phyloP scores from a whole-genome alignment of 176 grass and related monocot species.

The Oryza glaberrima region DNA sequence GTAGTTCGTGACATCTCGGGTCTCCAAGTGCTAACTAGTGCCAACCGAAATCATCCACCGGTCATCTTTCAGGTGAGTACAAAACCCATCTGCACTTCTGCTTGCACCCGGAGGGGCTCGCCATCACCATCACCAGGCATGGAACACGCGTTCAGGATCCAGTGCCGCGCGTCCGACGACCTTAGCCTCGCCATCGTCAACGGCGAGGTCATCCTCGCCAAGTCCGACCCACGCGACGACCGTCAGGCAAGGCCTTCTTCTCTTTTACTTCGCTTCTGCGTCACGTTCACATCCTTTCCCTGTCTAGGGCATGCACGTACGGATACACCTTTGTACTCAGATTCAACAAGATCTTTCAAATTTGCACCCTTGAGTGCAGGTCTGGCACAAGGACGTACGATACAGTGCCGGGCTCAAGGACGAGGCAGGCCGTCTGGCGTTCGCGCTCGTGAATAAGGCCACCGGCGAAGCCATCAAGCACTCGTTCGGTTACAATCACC shows the following conservation, averaged over 20 bases:
- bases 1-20: no score
- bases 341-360: no score
- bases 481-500: background rate
- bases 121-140: background rate
- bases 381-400: conserved; percentile 54
- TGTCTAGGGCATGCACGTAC: background rate
- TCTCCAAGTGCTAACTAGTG: no score
- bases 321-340: background rate
- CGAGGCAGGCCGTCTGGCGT: conserved; percentile 51
- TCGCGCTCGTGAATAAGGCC: conserved; percentile 58
- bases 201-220: conserved; percentile 47
- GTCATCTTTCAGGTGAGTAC: background rate
- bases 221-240: conserved; percentile 26
- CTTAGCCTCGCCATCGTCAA: conserved; percentile 41
- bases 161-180: conserved; percentile 40
- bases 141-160: conserved; percentile 46
- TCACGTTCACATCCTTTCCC: background rate
- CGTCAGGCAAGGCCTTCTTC: conserved; percentile 36
- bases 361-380: background rate
- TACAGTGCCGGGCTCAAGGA: conserved; percentile 57
- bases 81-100: background rate
- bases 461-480: conserved; percentile 40
- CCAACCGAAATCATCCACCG: no score
- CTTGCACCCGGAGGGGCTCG: no score
- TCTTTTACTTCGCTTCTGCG: background rate